Evolutionary conservation across 1,284 basidiomycete genomes (phyloP).

Genomic region (Cryptococcus maquisensis): DNA sequence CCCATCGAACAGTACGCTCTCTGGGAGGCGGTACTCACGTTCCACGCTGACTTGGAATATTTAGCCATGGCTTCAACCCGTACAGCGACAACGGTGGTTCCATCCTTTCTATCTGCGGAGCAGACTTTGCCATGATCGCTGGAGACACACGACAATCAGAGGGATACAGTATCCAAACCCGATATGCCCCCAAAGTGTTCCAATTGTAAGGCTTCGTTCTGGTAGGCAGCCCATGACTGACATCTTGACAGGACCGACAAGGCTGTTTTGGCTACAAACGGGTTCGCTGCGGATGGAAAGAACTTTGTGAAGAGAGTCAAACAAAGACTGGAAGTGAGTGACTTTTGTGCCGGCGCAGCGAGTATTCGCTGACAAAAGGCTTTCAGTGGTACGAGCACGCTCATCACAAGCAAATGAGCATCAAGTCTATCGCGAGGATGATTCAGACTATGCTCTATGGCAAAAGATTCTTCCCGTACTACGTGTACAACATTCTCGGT

Average conservation of each 20-base stretch:
- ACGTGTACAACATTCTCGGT: slow-evolving; percentile 90
- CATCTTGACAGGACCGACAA: slow-evolving; percentile 69
- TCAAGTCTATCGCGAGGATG: slow-evolving; percentile 84
- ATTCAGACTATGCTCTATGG: slow-evolving; percentile 95
- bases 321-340: slow-evolving; percentile 77
- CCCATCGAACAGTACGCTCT: slow-evolving; percentile 41
- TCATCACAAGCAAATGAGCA: slow-evolving; percentile 87
- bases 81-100: slow-evolving; percentile 90
- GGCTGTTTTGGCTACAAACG: slow-evolving; percentile 86
- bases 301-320: slow-evolving; percentile 93
- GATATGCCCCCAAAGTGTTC: slow-evolving; percentile 72
- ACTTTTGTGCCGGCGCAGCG: background rate
- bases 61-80: slow-evolving; percentile 63
- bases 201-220: slow-evolving; percentile 46
- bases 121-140: slow-evolving; percentile 86
- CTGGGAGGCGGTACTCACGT: background rate
- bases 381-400: slow-evolving; percentile 87
- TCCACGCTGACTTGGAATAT: background rate
- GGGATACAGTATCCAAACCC: slow-evolving; percentile 90
- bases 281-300: slow-evolving; percentile 91
- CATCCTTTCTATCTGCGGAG: slow-evolving; percentile 88
- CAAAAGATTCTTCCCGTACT: slow-evolving; percentile 92
- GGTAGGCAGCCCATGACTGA: background rate
- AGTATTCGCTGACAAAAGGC: background rate
- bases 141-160: slow-evolving; percentile 92